Conservation (phyloP, 305 asterid genomes). For the Caryopteris hybrid region DNA sequence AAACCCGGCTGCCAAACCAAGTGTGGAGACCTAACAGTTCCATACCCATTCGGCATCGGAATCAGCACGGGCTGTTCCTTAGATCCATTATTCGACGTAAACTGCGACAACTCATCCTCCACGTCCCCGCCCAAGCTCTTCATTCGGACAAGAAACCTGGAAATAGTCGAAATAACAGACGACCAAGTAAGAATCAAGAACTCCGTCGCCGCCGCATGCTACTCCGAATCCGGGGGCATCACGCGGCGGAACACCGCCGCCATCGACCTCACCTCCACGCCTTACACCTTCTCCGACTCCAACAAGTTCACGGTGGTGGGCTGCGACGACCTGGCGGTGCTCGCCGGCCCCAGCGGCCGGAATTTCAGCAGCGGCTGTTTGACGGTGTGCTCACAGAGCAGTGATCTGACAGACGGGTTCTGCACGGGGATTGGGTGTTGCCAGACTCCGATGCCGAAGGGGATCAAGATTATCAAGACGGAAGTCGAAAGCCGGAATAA, state of each 20-base stretch:
- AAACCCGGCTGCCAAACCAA: slow-evolving; percentile 43
- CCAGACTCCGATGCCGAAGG: slow-evolving; percentile 30
- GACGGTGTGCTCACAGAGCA: slow-evolving; percentile 14
- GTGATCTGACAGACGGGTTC: slow-evolving; percentile 17
- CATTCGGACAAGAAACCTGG: neutral
- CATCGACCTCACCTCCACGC: slow-evolving; percentile 16
- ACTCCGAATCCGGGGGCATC: slow-evolving; percentile 2
- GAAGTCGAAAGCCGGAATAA: slow-evolving; percentile 19
- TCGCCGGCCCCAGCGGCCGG: slow-evolving; percentile 10
- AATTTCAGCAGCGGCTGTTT: slow-evolving; percentile 36
- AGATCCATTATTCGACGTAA: slow-evolving; percentile 21
- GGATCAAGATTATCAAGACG: slow-evolving; percentile 15
- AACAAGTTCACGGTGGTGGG: slow-evolving; percentile 39
- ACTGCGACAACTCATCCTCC: slow-evolving; percentile 21
- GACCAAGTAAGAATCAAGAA: slow-evolving; percentile 17
- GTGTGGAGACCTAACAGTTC: slow-evolving; percentile 50
- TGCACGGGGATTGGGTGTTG: slow-evolving; percentile 35
- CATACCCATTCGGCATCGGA: slow-evolving; percentile 66
- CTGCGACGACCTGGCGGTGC: slow-evolving; percentile 33
- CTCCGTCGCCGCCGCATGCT: slow-evolving; percentile 17
- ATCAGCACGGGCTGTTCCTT: slow-evolving; percentile 43
- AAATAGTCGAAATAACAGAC: slow-evolving; percentile 17
- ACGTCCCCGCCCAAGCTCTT: slow-evolving; percentile 9
- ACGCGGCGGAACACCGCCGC: neutral
- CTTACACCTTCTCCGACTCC: slow-evolving; percentile 33